Percentiles rank a stretch among this genome's conserved stretches.
Conservation (phyloP, 306 rosid genomes). For the Heteromeles arbutifolia region DNA sequence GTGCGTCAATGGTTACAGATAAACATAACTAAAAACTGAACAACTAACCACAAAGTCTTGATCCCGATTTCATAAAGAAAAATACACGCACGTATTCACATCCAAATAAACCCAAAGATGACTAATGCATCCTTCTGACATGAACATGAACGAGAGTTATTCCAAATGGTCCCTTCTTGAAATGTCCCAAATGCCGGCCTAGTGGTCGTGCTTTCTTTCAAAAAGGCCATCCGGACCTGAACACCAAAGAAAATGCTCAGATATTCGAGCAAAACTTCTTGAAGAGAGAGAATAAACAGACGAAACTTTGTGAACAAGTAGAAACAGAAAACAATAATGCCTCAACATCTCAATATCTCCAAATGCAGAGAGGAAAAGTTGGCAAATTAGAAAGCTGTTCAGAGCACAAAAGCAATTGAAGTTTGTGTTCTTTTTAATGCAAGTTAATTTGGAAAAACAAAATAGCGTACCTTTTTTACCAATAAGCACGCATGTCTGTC, state of each 20-base stretch:
- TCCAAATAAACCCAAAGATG: neutral
- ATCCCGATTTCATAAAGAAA: slow-evolving; percentile 15
- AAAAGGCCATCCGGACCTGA: slow-evolving; percentile 59
- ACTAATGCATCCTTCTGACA: neutral
- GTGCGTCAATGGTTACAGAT: neutral
- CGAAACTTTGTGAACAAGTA: neutral
- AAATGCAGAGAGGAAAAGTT: no score
- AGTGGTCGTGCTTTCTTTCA: slow-evolving; percentile 34
- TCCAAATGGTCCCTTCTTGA: neutral
- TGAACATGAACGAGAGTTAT: neutral
- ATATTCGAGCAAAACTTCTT: neutral
- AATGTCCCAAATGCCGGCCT: slow-evolving; percentile 3
- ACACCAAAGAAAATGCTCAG: neutral
- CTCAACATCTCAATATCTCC: neutral
- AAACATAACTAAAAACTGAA: neutral
- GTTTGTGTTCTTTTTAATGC: no score
- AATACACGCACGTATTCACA: neutral
- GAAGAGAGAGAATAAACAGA: neutral
- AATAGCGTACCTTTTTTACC: neutral
- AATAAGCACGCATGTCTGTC: neutral
- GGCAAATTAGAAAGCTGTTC: neutral
- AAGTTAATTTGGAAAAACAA: neutral
- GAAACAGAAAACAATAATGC: neutral
- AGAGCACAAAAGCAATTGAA: no score
- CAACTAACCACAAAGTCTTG: neutral